These are phyloP conservation scores for Scalesia atractyloides DNA, from an alignment of 129 eudicot genomes.

Conservation along the genomic window DNA sequence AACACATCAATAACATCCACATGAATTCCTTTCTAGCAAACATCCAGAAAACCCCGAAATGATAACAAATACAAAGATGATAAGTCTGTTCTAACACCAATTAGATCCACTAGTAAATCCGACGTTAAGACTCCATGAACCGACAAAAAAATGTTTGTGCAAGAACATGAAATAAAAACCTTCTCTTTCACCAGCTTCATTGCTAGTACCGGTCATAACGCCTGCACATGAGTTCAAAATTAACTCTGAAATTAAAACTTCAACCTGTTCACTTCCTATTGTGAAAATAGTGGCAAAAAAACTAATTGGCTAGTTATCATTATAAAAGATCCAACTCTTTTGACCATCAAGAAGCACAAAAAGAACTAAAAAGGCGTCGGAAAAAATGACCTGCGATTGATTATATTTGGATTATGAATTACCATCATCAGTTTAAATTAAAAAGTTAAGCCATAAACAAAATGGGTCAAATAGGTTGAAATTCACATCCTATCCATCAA, in stretches of 20 bases:
- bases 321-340: no score
- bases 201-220: conserved; percentile 35
- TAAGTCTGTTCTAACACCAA: neutral
- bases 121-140: conserved; percentile 13
- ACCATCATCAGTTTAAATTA: neutral
- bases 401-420: neutral
- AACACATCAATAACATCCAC: no score
- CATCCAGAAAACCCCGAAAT: neutral
- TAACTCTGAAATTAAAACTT: neutral
- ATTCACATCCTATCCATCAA: no score
- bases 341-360: no score
- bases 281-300: no score
- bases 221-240: conserved; percentile 18
- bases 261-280: neutral
- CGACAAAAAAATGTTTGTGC: conserved; percentile 5
- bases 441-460: neutral
- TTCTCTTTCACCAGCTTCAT: conserved; percentile 13
- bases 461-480: neutral
- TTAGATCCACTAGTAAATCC: conserved; percentile 10
- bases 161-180: conserved; percentile 9
- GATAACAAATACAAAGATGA: conserved; percentile 10
- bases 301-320: no score
- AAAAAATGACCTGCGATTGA: no score
- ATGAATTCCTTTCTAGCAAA: conserved; percentile 3
- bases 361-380: no score